Conservation (phyloP, 257 asterid species). For the Gardenia jasminoides region DNA sequence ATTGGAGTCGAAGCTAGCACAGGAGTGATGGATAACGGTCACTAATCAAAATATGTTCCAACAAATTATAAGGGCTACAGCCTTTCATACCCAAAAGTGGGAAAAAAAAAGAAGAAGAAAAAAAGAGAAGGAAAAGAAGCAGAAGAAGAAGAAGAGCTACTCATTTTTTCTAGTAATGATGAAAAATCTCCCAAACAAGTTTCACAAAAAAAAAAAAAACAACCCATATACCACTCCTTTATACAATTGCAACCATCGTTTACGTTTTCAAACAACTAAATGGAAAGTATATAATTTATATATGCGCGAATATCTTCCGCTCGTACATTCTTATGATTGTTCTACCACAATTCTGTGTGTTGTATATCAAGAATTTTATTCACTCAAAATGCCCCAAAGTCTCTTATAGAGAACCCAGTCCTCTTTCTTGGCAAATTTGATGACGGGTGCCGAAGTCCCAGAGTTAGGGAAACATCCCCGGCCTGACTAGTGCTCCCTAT, state of each 20-base stretch:
- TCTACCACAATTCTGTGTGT: neutral
- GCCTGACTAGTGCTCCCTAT: conserved; percentile 24
- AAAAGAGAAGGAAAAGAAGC: no score
- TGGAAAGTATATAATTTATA: neutral
- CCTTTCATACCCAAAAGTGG: no score
- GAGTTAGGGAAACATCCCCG: conserved; percentile 62
- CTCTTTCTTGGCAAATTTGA: conserved; percentile 54
- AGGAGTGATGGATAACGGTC: neutral
- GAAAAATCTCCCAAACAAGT: neutral
- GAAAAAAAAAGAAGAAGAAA: no score
- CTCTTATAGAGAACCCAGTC: conserved; percentile 45
- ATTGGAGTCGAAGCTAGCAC: neutral
- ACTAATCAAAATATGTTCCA: neutral
- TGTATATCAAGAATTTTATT: neutral
- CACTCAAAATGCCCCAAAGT: conserved; percentile 45
- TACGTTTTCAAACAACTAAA: neutral
- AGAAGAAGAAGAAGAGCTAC: no score
- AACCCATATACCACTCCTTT: conserved; percentile 8
- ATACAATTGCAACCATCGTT: conserved; percentile 8
- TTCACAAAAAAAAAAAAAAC: neutral
- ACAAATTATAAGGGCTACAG: neutral
- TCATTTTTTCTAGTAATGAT: neutral
- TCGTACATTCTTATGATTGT: neutral
- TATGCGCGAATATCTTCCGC: neutral
- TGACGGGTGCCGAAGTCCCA: conserved; percentile 59